Evolutionary conservation across 768 basidiomycete species (phyloP), one percentile per base, ranked within the genome.

Genomic region (Termitomyces sp.): DNA sequence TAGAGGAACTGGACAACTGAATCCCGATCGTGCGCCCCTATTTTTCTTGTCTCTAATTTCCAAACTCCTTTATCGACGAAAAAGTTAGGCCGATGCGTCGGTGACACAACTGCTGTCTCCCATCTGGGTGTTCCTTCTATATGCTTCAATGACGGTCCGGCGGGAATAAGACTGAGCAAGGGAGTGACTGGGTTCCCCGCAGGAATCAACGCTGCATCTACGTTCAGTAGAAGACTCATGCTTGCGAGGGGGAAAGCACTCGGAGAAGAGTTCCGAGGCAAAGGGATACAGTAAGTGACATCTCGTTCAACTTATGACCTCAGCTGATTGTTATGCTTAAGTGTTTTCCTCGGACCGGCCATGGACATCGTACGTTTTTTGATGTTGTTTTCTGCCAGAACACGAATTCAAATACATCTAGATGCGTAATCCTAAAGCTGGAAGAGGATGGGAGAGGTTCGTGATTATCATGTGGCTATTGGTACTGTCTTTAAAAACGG

Each of bases 181-280:
- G 75, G 75, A 31, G 78, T 79, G 1, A 81, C 80, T 12, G 79
- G 78, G 0, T 81, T 77, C 52, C 88, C 89, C 0, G 75, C 88
- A 1, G 86, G 82, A 0, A 80, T 88, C 64, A 85, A 79, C 37
- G 66, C 72, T 6, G 80, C 79, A 7, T 70, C 77, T 8, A 80
- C 79, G n/a, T 84, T 82, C 65, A 82, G 88, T 68, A 76, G 81
- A 30, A 76, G 85, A 36, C 71, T 90, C 12, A 88, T 89, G 76
- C 78, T 82, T 54, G 76, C 78, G 37, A 76, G 88, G 49, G 88
- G 85, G 3, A 71, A 75, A 3, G 86, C 86, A 0, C 72, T 91
- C 61, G 89, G 83, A 3, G 74, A 82, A 54, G 89, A 92, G 68
- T 87, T 83, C 67, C 72, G 81, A 20, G 84, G 78, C 12, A 87